Evolutionary conservation across 306 rosid species (phyloP).

Genomic region (Mimosa bimucronata): DNA sequence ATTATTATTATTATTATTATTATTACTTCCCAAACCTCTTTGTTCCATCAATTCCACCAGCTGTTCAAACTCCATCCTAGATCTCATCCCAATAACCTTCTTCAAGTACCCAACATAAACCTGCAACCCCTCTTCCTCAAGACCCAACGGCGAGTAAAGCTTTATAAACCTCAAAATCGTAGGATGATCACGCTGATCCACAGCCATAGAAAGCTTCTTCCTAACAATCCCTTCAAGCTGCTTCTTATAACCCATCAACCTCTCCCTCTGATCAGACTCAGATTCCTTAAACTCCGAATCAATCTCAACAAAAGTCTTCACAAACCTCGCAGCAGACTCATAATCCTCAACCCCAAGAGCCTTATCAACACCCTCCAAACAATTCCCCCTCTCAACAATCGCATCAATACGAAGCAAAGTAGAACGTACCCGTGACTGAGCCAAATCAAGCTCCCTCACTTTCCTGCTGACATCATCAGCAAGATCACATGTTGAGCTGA

Average conservation of each 20-base stretch:
- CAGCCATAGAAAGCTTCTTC: constrained; percentile 74
- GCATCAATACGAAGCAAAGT: constrained; percentile 86
- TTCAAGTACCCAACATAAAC: constrained; percentile 84
- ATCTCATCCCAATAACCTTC: constrained; percentile 93
- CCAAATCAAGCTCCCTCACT: constrained; percentile 92
- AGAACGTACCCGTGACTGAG: constrained; percentile 81
- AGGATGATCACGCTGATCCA: constrained; percentile 80
- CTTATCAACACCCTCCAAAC: constrained; percentile 70
- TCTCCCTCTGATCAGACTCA: constrained; percentile 79
- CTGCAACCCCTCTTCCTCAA: constrained; percentile 92
- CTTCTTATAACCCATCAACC: constrained; percentile 61
- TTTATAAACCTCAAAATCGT: constrained; percentile 64
- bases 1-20: constrained; percentile 3
- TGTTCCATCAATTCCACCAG: constrained; percentile 77
- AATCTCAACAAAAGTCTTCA: constrained; percentile 68
- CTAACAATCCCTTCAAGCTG: constrained; percentile 74
- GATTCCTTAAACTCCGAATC: constrained; percentile 74
- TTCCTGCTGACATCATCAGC: constrained; percentile 60
- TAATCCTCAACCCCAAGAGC: constrained; percentile 74
- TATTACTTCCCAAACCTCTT: constrained; percentile 39
- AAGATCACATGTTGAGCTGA: constrained; percentile 49
- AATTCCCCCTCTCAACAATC: constrained; percentile 73
- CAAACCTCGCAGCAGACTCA: constrained; percentile 66
- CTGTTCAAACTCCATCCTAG: constrained; percentile 78
- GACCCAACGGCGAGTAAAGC: constrained; percentile 71